Base-by-base conservation (phyloP, 2,329 filamentous ascomycete species). In the Hypoxylon sp. region DNA sequence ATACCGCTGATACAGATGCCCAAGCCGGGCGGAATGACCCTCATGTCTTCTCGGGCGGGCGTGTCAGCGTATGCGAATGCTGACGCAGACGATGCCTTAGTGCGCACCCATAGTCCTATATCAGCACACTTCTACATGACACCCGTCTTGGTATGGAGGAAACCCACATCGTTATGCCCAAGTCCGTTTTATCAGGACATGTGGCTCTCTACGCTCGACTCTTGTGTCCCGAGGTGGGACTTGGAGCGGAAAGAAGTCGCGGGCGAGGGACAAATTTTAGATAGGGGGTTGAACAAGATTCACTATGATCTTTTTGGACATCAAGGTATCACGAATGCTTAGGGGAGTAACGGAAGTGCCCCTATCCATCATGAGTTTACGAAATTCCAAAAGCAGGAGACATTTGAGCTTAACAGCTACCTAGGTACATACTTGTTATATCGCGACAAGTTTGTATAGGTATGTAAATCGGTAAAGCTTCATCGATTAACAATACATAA, bases 11-110 rank as follows among this genome's bases (percentile, higher is more conserved):
- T 54, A n/a, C n/a, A 27, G 17, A 37, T 46, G 50, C 27, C 30
- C 11, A n/a, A 55, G 20, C 30, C 30, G 27, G 37, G 33, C 35
- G 7, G 50, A 37, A 37, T 27, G 37, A 27, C 22, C 17, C 40
- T 46, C 58, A 42, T 30, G 20, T 57, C 30, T 57, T 55, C 54
- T 17, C 27, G 30, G 55, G 59, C 33, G 33, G 48, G 42, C 33
- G 31, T 55, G 59, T 67, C 51, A 66, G 64, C 61, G 35, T 35
- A 61, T 60, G 48, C 20, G 14, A 27, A 50, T 61, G 56, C 56
- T 56, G 56, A 61, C 40, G 54, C 48, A 54, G 53, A 54, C 58
- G 14, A 46, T 13, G 11, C 7, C 30, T 14, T 25, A 49, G 17
- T 49, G 4, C 35, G 20, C 40, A 48, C 8, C 27, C n/a, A n/a